These are phyloP conservation scores for Fusarium miscanthi DNA, from an alignment of 2,329 filamentous ascomycete species.

Conservation along the genomic window DNA sequence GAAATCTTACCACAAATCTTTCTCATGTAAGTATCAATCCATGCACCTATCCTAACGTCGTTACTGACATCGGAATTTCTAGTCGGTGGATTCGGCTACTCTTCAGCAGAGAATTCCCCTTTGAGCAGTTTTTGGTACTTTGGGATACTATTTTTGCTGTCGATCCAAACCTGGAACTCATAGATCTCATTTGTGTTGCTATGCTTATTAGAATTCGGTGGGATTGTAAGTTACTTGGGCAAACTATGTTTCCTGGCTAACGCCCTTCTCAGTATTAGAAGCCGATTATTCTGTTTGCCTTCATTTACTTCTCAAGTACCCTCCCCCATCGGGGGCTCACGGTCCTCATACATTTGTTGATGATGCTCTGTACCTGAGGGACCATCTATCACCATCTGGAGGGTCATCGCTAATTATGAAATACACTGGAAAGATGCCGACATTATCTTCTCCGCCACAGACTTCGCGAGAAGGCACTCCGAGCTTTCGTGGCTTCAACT, in stretches of 20 bases:
- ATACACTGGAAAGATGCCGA: constrained; percentile 71
- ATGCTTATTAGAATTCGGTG: constrained; percentile 94
- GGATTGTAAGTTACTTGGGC: constrained; percentile 70
- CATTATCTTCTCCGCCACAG: constrained; percentile 43
- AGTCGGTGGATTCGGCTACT: constrained; percentile 94
- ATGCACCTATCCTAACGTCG: not conserved
- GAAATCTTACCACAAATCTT: constrained; percentile 98
- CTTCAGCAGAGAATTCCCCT: constrained; percentile 93
- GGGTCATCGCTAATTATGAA: constrained; percentile 75
- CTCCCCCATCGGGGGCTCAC: constrained; percentile 69
- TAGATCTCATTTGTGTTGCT: constrained; percentile 91
- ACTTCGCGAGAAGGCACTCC: constrained; percentile 49
- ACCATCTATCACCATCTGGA: constrained; percentile 71
- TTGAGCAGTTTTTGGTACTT: constrained; percentile 82
- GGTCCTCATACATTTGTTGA: constrained; percentile 84
- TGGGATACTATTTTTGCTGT: constrained; percentile 95
- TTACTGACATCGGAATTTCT: constrained; percentile 2
- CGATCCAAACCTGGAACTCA: constrained; percentile 80
- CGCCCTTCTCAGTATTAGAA: constrained; percentile 71
- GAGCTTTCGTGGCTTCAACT: constrained; percentile 48
- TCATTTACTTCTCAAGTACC: constrained; percentile 85
- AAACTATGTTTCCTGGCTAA: constrained; percentile 37
- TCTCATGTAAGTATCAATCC: constrained; percentile 73
- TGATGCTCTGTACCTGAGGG: constrained; percentile 81
- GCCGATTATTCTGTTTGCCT: constrained; percentile 90